phyloP scores from a whole-genome alignment of 208 protist species.

The Trypanosoma rangeli region DNA sequence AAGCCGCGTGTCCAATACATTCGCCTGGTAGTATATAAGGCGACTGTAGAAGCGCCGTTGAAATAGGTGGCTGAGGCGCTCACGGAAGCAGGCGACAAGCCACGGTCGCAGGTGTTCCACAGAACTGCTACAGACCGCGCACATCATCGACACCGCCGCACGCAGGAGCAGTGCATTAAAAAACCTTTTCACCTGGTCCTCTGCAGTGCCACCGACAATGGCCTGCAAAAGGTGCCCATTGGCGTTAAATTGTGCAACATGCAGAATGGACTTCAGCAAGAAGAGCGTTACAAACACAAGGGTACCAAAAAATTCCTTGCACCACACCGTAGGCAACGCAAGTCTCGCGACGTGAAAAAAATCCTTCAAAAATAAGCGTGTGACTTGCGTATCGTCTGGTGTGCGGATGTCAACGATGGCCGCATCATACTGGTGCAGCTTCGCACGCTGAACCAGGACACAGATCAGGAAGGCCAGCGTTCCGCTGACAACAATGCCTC shows the following conservation, averaged over 20 bases:
- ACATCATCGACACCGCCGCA: slow-evolving; percentile 38
- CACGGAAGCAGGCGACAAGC: slow-evolving; percentile 83
- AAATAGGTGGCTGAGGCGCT: slow-evolving; percentile 69
- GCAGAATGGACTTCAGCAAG: slow-evolving; percentile 72
- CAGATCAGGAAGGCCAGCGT: slow-evolving; percentile 11
- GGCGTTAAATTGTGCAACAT: slow-evolving; percentile 55
- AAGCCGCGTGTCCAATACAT: slow-evolving; percentile 72
- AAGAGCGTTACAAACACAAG: slow-evolving; percentile 81
- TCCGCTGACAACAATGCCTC: slow-evolving; percentile 8
- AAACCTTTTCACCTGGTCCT: slow-evolving; percentile 53
- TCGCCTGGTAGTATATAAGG: slow-evolving; percentile 82
- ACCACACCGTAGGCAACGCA: slow-evolving; percentile 71
- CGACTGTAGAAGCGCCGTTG: slow-evolving; percentile 80
- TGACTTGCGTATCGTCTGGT: slow-evolving; percentile 63
- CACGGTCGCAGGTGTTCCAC: slow-evolving; percentile 79
- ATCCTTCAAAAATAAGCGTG: slow-evolving; percentile 46
- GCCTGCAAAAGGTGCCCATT: slow-evolving; percentile 69
- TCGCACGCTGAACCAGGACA: slow-evolving; percentile 40
- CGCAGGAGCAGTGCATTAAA: slow-evolving; percentile 49
- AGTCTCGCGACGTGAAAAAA: slow-evolving; percentile 65
- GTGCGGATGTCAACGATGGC: slow-evolving; percentile 45
- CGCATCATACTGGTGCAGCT: slow-evolving; percentile 41
- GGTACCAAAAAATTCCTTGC: slow-evolving; percentile 62
- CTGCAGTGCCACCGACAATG: slow-evolving; percentile 57
- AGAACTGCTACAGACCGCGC: slow-evolving; percentile 47